Conservation (phyloP, 2,329 filamentous ascomycete genomes). For the Cadophora gregata region DNA sequence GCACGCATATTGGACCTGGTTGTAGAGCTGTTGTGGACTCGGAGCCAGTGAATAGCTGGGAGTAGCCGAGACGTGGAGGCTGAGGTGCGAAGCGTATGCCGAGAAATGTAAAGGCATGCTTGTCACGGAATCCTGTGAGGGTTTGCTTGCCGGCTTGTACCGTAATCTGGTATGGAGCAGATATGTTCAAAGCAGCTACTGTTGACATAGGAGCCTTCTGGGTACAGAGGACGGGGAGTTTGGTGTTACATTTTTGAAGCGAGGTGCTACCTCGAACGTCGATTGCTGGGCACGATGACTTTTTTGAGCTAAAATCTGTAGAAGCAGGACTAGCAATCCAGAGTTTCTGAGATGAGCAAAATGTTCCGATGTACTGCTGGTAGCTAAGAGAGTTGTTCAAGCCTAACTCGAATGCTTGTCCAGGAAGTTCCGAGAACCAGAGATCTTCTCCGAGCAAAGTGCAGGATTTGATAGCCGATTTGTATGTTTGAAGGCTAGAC, state of each 20-base stretch:
- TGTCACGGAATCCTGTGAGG: not conserved
- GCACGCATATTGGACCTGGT: conserved; percentile 52
- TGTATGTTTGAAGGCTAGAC: not conserved
- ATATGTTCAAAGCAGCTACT: conserved; percentile 37
- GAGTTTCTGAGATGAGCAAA: conserved; percentile 17
- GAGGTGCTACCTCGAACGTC: conserved; percentile 1
- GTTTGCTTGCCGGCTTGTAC: conserved; percentile 42
- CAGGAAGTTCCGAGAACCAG: conserved; percentile 11
- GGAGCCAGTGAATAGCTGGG: conserved; percentile 45
- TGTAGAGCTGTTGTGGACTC: conserved; percentile 44
- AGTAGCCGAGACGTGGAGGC: not conserved
- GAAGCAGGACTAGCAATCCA: conserved; percentile 16
- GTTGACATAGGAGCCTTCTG: conserved; percentile 46
- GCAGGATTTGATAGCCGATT: conserved; percentile 7
- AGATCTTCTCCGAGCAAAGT: conserved; percentile 10
- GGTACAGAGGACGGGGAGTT: conserved; percentile 55
- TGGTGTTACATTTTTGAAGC: conserved; percentile 25
- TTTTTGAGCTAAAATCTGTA: not conserved
- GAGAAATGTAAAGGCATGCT: not conserved
- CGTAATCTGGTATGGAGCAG: conserved; percentile 46
- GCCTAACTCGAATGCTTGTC: conserved; percentile 14
- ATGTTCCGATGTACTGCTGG: conserved; percentile 15
- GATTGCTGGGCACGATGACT: conserved; percentile 4
- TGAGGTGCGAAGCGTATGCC: not conserved
- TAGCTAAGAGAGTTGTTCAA: conserved; percentile 26